A percentile compares a stretch with the other conserved stretches of the same genome.
These are phyloP conservation scores for Vanderwaltozyma verrucispora DNA, from an alignment of 805 yeast genomes.

Conservation along the genomic window DNA sequence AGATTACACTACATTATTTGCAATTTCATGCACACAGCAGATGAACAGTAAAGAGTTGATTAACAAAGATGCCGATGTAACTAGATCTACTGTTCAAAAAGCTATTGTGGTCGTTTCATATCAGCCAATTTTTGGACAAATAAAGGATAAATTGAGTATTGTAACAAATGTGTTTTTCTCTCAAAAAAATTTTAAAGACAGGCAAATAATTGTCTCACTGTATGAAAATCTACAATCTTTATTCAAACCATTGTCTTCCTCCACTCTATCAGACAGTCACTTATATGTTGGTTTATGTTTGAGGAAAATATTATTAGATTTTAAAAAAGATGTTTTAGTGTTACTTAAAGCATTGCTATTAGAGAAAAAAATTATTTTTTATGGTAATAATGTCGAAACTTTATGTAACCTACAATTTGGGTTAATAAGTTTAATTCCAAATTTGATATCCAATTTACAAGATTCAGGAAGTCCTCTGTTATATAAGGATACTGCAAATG, in stretches of 20 bases:
- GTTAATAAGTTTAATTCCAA: constrained; percentile 73
- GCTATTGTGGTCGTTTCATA: constrained; percentile 78
- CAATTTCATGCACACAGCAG: constrained; percentile 88
- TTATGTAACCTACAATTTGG: constrained; percentile 79
- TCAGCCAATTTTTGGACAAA: constrained; percentile 79
- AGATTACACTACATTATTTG: constrained; percentile 67
- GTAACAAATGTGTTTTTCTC: constrained; percentile 79
- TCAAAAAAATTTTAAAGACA: constrained; percentile 69
- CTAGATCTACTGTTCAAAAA: constrained; percentile 85
- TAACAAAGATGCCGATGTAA: constrained; percentile 49
- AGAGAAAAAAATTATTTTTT: constrained; percentile 66
- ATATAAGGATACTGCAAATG: constrained; percentile 39
- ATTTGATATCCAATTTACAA: constrained; percentile 57
- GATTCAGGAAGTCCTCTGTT: constrained; percentile 74
- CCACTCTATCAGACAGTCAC: constrained; percentile 19
- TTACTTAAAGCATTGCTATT: constrained; percentile 69
- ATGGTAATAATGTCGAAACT: constrained; percentile 67
- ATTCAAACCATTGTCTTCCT: constrained; percentile 28
- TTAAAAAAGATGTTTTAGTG: constrained; percentile 49
- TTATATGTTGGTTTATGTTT: constrained; percentile 66
- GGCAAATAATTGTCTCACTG: constrained; percentile 52
- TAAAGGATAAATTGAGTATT: constrained; percentile 82
- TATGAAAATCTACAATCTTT: constrained; percentile 51
- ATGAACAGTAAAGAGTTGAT: constrained; percentile 51
- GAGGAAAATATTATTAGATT: constrained; percentile 48